Conservation (phyloP, 441 rosid genomes). For the Gossypium lobatum region DNA sequence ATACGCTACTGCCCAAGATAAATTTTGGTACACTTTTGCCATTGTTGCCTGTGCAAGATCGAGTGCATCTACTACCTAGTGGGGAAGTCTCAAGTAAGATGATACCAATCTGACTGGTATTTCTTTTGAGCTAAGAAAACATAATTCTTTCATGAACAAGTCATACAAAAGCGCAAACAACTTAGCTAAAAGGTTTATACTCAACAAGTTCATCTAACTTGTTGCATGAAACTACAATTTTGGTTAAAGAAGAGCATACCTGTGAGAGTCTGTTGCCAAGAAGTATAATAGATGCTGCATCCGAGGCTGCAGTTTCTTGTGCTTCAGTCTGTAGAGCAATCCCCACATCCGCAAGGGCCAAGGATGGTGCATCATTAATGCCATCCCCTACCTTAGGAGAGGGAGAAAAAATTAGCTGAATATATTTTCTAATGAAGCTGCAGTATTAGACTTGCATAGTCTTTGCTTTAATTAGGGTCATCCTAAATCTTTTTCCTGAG, state of each 20-base stretch:
- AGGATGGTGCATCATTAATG: slow-evolving; percentile 92
- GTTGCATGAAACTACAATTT: background rate
- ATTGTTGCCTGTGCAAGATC: slow-evolving; percentile 84
- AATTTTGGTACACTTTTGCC: slow-evolving; percentile 88
- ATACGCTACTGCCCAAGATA: slow-evolving; percentile 84
- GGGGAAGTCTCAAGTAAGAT: background rate
- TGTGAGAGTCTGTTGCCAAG: slow-evolving; percentile 84
- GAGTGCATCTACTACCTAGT: slow-evolving; percentile 74
- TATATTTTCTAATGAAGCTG: slow-evolving; percentile 14
- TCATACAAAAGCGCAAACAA: background rate
- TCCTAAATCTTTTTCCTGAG: background rate
- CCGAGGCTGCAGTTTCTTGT: slow-evolving; percentile 86
- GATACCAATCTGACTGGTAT: background rate
- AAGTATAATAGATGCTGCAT: slow-evolving; percentile 83
- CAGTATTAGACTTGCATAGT: background rate
- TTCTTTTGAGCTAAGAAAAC: background rate
- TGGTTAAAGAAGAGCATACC: slow-evolving; percentile 29
- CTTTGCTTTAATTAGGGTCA: background rate
- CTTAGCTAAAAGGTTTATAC: background rate
- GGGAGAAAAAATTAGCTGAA: slow-evolving; percentile 9
- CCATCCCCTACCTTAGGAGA: slow-evolving; percentile 80
- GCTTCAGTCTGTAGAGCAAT: slow-evolving; percentile 83
- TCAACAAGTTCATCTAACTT: background rate
- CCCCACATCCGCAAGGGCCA: slow-evolving; percentile 92
- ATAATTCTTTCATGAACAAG: background rate